Conservation (phyloP, 768 basidiomycete species). For the Amanita phalloides region DNA sequence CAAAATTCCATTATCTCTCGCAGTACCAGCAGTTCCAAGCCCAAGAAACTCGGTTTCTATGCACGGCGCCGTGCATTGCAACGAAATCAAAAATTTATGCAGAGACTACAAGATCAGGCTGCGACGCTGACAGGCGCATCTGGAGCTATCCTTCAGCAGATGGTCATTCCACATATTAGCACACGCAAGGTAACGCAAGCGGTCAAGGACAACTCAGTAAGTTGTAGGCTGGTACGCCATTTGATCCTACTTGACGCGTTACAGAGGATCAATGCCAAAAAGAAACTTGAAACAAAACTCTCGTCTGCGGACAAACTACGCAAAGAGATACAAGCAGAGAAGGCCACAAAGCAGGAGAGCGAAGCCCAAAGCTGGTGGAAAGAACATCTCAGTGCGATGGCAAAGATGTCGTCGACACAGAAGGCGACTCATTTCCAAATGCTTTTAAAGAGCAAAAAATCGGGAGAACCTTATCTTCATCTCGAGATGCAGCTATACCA, state of each 20-base stretch:
- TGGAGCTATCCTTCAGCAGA: conserved; percentile 39
- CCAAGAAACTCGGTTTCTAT: conserved; percentile 3
- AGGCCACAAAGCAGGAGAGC: conserved; percentile 26
- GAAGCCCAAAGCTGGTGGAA: conserved; percentile 42
- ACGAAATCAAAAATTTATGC: conserved; percentile 47
- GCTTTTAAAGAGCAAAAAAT: conserved; percentile 34
- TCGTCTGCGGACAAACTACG: conserved; percentile 21
- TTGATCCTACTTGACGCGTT: neutral
- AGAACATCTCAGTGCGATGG: conserved; percentile 30
- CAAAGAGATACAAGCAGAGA: conserved; percentile 33
- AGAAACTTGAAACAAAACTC: conserved; percentile 10
- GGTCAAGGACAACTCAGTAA: neutral
- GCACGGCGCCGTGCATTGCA: neutral
- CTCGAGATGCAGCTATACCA: conserved; percentile 42
- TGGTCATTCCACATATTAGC: conserved; percentile 38
- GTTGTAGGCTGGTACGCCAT: neutral
- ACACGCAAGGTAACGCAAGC: conserved; percentile 2
- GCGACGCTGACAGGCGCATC: conserved; percentile 54
- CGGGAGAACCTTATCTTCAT: conserved; percentile 29
- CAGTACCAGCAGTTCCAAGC: conserved; percentile 36
- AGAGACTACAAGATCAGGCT: conserved; percentile 43
- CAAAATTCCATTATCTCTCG: conserved; percentile 37
- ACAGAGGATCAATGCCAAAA: conserved; percentile 5
- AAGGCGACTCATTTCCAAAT: conserved; percentile 23
- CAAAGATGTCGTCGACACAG: conserved; percentile 19